Evolutionary conservation across 495 filamentous ascomycete genomes (phyloP).

Genomic region (Amorphotheca resinae): DNA sequence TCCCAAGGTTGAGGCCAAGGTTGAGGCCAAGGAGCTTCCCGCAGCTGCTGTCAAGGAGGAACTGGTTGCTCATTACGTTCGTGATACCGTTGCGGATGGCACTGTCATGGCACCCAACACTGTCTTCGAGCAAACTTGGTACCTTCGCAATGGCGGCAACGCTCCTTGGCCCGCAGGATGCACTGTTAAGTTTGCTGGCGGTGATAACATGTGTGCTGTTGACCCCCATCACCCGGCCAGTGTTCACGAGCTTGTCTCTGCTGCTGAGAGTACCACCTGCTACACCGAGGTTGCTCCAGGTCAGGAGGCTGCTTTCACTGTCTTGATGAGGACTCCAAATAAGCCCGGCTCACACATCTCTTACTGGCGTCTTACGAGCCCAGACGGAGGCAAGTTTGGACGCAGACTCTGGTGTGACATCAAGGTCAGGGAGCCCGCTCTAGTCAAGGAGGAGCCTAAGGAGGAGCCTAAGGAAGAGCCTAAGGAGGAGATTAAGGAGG

Average conservation of each 20-base stretch:
- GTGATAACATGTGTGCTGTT: slow-evolving; percentile 88
- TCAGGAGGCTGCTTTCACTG: slow-evolving; percentile 66
- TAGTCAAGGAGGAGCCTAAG: slow-evolving; percentile 22
- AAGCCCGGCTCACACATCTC: slow-evolving; percentile 68
- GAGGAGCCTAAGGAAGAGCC: slow-evolving; percentile 10
- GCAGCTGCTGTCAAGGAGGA: slow-evolving; percentile 20
- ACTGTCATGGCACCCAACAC: slow-evolving; percentile 52
- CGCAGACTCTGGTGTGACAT: slow-evolving; percentile 94
- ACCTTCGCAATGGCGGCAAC: slow-evolving; percentile 72
- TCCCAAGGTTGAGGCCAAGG: slow-evolving; percentile 16
- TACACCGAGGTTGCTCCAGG: slow-evolving; percentile 55
- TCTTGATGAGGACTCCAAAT: slow-evolving; percentile 66
- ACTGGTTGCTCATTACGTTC: slow-evolving; percentile 63
- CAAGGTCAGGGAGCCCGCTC: slow-evolving; percentile 39
- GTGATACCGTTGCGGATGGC: slow-evolving; percentile 69
- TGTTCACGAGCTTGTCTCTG: slow-evolving; percentile 53
- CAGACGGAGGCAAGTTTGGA: slow-evolving; percentile 73
- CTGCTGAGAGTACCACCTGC: slow-evolving; percentile 71
- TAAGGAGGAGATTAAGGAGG: not conserved
- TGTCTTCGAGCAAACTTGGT: slow-evolving; percentile 85
- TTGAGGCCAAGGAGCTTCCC: slow-evolving; percentile 22
- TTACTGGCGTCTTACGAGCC: slow-evolving; percentile 88
- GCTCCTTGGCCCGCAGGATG: slow-evolving; percentile 75
- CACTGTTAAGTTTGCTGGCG: slow-evolving; percentile 81
- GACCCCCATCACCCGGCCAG: slow-evolving; percentile 65